These are phyloP conservation scores for Salinomyces thailandicus DNA, from an alignment of 2,329 filamentous ascomycete species.

Conservation along the genomic window DNA sequence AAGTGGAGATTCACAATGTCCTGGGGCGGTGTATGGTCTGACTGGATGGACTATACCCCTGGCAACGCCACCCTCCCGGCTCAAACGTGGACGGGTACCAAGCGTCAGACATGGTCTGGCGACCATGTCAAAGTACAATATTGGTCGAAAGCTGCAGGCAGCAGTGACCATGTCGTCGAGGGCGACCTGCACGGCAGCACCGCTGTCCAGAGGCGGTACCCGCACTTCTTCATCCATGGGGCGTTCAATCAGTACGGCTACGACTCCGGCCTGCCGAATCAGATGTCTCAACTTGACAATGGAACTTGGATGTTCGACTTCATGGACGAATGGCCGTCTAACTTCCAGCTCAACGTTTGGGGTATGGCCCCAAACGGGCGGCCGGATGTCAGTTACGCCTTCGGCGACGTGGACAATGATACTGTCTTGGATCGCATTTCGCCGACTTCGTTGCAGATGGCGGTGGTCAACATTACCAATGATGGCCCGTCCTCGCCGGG, in stretches of 20 bases:
- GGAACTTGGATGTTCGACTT: conserved; percentile 50
- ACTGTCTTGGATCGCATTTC: conserved; percentile 51
- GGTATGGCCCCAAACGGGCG: conserved; percentile 54
- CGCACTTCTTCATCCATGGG: conserved; percentile 53
- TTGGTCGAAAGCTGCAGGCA: conserved; percentile 49
- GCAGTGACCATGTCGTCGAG: conserved; percentile 51
- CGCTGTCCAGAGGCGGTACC: conserved; percentile 40
- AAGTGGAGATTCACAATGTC: conserved; percentile 53
- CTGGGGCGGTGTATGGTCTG: conserved; percentile 49
- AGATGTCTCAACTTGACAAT: conserved; percentile 38
- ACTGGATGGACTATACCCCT: conserved; percentile 48
- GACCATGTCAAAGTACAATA: conserved; percentile 55
- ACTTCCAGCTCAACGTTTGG: conserved; percentile 56
- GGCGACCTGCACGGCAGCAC: conserved; percentile 40
- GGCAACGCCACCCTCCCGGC: conserved; percentile 39
- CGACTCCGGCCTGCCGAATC: conserved; percentile 48
- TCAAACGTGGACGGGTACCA: conserved; percentile 48
- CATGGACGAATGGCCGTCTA: conserved; percentile 53
- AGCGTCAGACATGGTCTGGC: conserved; percentile 46
- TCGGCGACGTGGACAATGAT: conserved; percentile 53
- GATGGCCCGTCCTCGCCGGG: conserved; percentile 43
- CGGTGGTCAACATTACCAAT: conserved; percentile 50
- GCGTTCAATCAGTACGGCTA: conserved; percentile 55
- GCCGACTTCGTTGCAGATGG: conserved; percentile 45
- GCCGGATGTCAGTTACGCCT: conserved; percentile 49